Evolutionary conservation across 805 yeast genomes (phyloP).

Genomic region (Saturnispora serradocipensis): DNA sequence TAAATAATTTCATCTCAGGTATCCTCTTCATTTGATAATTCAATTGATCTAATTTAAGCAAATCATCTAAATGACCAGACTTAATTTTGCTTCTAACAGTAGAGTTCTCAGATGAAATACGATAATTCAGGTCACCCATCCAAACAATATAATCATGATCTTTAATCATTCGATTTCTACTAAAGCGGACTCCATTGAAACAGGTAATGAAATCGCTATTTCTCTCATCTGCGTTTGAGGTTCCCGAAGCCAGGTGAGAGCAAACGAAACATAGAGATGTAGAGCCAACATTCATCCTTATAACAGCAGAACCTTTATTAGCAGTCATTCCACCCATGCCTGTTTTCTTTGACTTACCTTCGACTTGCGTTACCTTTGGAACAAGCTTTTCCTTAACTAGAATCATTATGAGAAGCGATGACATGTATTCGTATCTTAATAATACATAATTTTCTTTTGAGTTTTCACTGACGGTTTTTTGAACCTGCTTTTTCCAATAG

Average conservation of each 20-base stretch:
- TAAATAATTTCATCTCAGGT: conserved; percentile 64
- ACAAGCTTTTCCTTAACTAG: conserved; percentile 47
- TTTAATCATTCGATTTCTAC: conserved; percentile 63
- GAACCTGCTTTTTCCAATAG: conserved; percentile 70
- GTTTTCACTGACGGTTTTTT: conserved; percentile 45
- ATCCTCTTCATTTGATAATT: conserved; percentile 62
- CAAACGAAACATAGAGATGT: conserved; percentile 79
- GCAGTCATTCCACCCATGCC: conserved; percentile 97
- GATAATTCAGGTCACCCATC: conserved; percentile 91
- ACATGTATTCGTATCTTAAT: conserved; percentile 65
- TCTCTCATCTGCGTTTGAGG: conserved; percentile 70
- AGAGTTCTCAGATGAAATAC: conserved; percentile 66
- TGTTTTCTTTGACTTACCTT: conserved; percentile 91
- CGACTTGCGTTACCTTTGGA: conserved; percentile 62
- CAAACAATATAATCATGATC: conserved; percentile 86
- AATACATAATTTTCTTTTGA: conserved; percentile 41
- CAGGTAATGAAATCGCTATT: conserved; percentile 76
- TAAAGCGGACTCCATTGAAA: conserved; percentile 64
- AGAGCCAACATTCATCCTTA: conserved; percentile 72
- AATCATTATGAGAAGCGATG: conserved; percentile 56
- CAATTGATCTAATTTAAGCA: conserved; percentile 73
- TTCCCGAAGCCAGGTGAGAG: conserved; percentile 93
- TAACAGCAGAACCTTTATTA: conserved; percentile 93
- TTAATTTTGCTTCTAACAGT: conserved; percentile 53
- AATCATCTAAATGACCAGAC: conserved; percentile 34